phyloP scores from a whole-genome alignment of 73 alveolate species.

The Tetrahymena malaccensis region DNA sequence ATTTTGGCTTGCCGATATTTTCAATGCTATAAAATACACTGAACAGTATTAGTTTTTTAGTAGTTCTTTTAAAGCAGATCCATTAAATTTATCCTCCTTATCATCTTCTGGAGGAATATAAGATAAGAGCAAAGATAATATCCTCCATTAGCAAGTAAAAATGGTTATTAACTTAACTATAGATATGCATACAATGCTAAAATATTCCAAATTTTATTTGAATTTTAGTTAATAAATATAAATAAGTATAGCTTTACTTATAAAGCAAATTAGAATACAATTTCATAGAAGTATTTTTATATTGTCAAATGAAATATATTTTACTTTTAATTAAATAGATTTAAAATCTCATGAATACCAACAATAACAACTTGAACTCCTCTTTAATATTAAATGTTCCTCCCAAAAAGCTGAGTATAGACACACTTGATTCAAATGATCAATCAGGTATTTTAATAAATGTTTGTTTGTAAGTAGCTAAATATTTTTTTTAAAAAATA shows the following conservation, averaged over 20 bases:
- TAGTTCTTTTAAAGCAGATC: background rate
- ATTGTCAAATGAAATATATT: background rate
- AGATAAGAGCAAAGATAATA: background rate
- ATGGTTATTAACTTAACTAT: background rate
- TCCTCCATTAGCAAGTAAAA: background rate
- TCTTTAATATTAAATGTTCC: background rate
- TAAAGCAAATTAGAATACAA: too few relatives aligned
- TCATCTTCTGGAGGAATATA: background rate
- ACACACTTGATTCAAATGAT: background rate
- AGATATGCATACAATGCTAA: background rate
- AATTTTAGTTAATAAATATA: too few relatives aligned
- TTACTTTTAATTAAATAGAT: background rate
- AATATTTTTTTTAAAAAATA: background rate
- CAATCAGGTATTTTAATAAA: background rate
- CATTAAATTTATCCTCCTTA: background rate
- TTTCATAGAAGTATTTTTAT: too few relatives aligned
- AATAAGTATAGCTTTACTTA: too few relatives aligned
- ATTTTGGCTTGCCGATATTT: background rate
- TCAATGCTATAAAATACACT: background rate
- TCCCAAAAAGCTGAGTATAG: background rate
- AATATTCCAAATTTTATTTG: background rate
- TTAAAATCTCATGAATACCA: background rate
- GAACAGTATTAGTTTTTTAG: background rate
- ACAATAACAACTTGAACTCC: background rate
- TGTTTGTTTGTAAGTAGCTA: background rate